Percentiles rank a stretch among this genome's conserved stretches.
These are phyloP conservation scores for Capsicum chinense DNA, from an alignment of 257 asterid species.

Conservation along the genomic window DNA sequence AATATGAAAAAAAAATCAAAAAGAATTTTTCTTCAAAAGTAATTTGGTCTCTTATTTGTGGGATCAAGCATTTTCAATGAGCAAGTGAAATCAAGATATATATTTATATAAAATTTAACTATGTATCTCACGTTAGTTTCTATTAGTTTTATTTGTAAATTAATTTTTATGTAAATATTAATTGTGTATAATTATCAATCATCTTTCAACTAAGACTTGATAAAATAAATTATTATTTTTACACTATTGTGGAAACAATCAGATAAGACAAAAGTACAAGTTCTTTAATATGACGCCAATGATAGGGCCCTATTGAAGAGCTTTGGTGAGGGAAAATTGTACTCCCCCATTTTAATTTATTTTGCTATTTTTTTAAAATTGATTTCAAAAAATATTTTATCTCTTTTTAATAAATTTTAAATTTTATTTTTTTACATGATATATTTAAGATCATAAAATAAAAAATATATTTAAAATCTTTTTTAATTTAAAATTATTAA, in stretches of 20 bases:
- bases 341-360: too few species aligned
- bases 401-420: too few species aligned
- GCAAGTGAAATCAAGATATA: neutral
- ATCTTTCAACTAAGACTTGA: neutral
- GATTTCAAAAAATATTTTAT: too few species aligned
- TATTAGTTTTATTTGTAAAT: neutral
- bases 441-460: too few species aligned
- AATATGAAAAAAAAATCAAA: too few species aligned
- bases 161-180: neutral
- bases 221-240: neutral
- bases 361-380: too few species aligned
- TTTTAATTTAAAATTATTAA: too few species aligned
- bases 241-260: neutral
- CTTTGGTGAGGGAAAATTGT: too few species aligned
- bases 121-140: neutral
- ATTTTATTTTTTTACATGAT: too few species aligned
- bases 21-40: too few species aligned
- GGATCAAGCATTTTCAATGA: neutral
- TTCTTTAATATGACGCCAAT: neutral
- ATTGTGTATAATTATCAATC: neutral
- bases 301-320: neutral
- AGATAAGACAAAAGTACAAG: neutral
- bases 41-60: too few species aligned
- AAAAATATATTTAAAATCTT: too few species aligned
- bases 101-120: neutral